These are phyloP conservation scores for Cordyceps farinosa DNA, from an alignment of 2,329 filamentous ascomycete genomes.

Conservation along the genomic window DNA sequence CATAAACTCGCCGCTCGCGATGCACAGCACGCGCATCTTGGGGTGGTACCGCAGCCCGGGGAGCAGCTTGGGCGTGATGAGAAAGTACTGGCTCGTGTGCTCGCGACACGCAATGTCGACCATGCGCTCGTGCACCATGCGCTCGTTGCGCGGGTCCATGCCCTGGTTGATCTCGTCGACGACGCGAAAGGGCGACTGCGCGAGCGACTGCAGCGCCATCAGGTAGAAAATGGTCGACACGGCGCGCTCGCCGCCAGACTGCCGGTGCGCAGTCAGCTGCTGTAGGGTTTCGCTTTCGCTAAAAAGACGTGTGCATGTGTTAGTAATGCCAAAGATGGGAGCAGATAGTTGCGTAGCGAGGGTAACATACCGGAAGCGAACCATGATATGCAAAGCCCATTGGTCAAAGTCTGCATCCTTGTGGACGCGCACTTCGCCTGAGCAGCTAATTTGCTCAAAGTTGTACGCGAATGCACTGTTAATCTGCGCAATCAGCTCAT, in stretches of 20 bases:
- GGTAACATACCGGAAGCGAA: slow-evolving; percentile 77
- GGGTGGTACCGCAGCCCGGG: slow-evolving; percentile 79
- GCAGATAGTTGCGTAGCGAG: too few species aligned
- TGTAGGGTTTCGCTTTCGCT: slow-evolving; percentile 80
- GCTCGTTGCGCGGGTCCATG: slow-evolving; percentile 98
- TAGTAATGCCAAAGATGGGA: too few species aligned
- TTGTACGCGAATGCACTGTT: slow-evolving; percentile 90
- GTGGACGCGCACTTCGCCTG: slow-evolving; percentile 81
- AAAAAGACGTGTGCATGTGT: slow-evolving; percentile 13
- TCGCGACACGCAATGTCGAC: slow-evolving; percentile 93
- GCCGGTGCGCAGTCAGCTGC: slow-evolving; percentile 82
- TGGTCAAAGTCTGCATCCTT: slow-evolving; percentile 92
- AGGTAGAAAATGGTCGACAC: slow-evolving; percentile 99
- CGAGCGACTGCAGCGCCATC: slow-evolving; percentile 93
- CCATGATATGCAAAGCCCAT: slow-evolving; percentile 91
- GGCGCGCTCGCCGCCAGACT: slow-evolving; percentile 92
- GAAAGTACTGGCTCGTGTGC: slow-evolving; percentile 82
- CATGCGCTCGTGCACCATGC: slow-evolving; percentile 97
- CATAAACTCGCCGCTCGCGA: slow-evolving; percentile 81
- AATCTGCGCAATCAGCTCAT: slow-evolving; percentile 73
- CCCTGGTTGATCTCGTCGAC: slow-evolving; percentile 99
- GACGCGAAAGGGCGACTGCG: slow-evolving; percentile 91
- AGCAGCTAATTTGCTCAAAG: slow-evolving; percentile 90
- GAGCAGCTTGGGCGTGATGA: slow-evolving; percentile 94
- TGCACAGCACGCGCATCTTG: slow-evolving; percentile 91